Percentiles rank a stretch among this genome's conserved stretches.
These are phyloP conservation scores for Erodium moschatum DNA, from an alignment of 441 rosid genomes.

Conservation along the genomic window DNA sequence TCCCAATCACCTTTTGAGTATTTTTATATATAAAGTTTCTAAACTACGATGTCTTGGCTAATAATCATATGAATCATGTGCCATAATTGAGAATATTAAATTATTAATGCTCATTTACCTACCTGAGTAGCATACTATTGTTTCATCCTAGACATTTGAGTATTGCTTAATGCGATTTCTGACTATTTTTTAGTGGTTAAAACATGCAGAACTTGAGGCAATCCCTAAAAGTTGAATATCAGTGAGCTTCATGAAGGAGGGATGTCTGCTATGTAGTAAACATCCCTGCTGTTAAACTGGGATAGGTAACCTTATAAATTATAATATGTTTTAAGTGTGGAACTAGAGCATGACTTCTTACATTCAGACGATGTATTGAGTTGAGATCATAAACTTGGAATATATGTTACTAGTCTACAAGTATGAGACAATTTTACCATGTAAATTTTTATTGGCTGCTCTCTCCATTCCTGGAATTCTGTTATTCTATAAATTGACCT, in stretches of 20 bases:
- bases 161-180: background rate
- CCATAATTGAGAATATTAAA: background rate
- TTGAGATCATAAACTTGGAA: background rate
- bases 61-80: background rate
- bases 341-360: background rate
- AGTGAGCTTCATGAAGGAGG: background rate
- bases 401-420: background rate
- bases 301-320: background rate
- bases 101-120: background rate
- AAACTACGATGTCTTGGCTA: background rate
- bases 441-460: background rate
- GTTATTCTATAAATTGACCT: background rate
- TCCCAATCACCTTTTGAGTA: background rate
- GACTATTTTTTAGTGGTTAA: background rate
- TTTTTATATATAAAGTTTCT: background rate
- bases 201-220: background rate
- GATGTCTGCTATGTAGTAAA: background rate
- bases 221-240: background rate
- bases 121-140: background rate
- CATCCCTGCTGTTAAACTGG: background rate
- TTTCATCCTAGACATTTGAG: background rate
- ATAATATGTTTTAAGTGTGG: background rate
- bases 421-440: background rate
- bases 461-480: background rate
- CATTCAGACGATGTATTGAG: background rate